Evolutionary conservation across 2,329 filamentous ascomycete species (phyloP), one percentile per base, ranked within the genome.

Genomic region (Exutisphaerella laricina): DNA sequence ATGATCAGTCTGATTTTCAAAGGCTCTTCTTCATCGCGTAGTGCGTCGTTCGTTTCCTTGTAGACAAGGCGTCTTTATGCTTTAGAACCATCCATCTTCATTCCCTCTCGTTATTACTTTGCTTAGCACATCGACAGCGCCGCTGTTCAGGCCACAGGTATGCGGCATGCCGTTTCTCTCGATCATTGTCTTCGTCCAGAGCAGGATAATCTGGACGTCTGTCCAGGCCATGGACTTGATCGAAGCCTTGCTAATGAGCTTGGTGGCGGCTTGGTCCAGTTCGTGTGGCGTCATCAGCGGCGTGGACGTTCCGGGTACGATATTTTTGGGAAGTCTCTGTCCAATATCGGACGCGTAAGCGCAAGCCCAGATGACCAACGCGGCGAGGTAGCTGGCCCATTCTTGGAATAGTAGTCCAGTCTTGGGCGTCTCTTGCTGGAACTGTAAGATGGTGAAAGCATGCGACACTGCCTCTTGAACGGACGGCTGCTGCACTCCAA

Each of bases 21-120:
- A 12, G 6, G 23, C 12, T 26, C 23, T 26, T n/a, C n/a, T n/a
- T n/a, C n/a, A n/a, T n/a, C 23, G 23, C 23, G 6, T 7, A 26
- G 23, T 26, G 6, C 6, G 6, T 26, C 23, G 6, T 26, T 26
- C 23, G 23, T 12, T 26, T 26, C 23, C n/a, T n/a, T n/a, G n/a
- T n/a, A n/a, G n/a, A n/a, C n/a, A n/a, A n/a, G n/a, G n/a, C n/a
- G n/a, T n/a, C n/a, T n/a, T n/a, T n/a, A n/a, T n/a, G n/a, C n/a
- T n/a, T n/a, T 48, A 54, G 41, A 58, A 58, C 58, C 58, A 59
- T 6, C 49, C 55, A 14, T 54, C 44, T 35, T 61, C 58, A 21
- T 49, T 35, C 1, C 58, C 58, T 23, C 51, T 46, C 10, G 36
- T 44, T 4, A 51, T 45, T 10, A 61, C 41, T 34, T 57, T 56